phyloP scores from a whole-genome alignment of 768 basidiomycete genomes.

The Mycena rosella region DNA sequence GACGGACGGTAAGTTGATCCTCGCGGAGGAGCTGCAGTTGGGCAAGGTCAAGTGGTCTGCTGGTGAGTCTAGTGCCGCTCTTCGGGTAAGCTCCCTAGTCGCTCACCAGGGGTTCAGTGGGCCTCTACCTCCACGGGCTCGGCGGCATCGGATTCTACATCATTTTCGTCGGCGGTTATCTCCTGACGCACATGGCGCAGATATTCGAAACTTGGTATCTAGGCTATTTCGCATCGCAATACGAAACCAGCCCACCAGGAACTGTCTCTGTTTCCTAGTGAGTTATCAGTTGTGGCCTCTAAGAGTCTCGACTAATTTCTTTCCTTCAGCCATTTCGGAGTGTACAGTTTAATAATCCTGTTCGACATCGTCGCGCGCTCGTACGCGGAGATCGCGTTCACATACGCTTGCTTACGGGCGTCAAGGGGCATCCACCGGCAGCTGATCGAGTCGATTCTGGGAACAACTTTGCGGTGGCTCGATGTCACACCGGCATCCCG shows the following conservation, averaged over 20 bases:
- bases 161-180: conserved; percentile 27
- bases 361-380: conserved; percentile 14
- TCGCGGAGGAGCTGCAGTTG: too few relatives aligned
- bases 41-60: conserved; percentile 58
- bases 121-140: conserved; percentile 39
- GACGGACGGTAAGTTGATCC: conserved; percentile 58
- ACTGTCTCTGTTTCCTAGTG: conserved; percentile 4
- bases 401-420: conserved; percentile 32
- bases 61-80: neutral
- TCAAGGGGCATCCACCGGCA: conserved; percentile 25
- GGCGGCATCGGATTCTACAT: conserved; percentile 38
- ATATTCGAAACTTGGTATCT: conserved; percentile 41
- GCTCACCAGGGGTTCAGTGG: conserved; percentile 30
- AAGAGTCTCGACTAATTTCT: too few relatives aligned
- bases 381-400: conserved; percentile 11
- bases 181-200: conserved; percentile 19
- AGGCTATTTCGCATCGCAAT: conserved; percentile 40
- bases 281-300: conserved; percentile 13
- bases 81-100: neutral
- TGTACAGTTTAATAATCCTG: conserved; percentile 6
- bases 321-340: neutral
- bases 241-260: conserved; percentile 38
- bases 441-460: conserved; percentile 45
- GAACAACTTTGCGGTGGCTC: conserved; percentile 58
- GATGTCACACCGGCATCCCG: too few relatives aligned